A percentile compares a stretch with the other conserved stretches of the same genome.
These are phyloP conservation scores for Colletotrichum sp. DNA, from an alignment of 2,329 filamentous ascomycete species.

Conservation along the genomic window DNA sequence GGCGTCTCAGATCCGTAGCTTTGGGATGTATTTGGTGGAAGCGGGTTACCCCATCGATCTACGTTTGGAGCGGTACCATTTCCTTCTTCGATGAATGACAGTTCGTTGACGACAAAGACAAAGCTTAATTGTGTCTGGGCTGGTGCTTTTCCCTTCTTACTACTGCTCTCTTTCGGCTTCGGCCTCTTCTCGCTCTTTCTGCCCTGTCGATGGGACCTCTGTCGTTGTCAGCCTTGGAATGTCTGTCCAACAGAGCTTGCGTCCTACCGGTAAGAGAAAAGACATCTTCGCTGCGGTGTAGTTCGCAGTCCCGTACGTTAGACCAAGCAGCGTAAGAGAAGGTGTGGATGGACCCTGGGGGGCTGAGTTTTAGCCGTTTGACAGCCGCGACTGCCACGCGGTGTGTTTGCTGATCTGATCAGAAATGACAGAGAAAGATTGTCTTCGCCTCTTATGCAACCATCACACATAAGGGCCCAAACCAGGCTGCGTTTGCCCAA, in stretches of 20 bases:
- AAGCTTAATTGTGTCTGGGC: constrained; percentile 30
- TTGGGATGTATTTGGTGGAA: constrained; percentile 30
- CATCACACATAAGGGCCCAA: neutral
- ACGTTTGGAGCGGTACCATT: neutral
- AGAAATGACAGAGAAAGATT: constrained; percentile 11
- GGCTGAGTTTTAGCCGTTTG: neutral
- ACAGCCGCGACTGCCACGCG: neutral
- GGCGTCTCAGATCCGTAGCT: constrained; percentile 30
- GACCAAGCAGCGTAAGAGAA: accelerated
- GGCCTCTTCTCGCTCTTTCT: neutral
- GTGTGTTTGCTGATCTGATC: neutral
- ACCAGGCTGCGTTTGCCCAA: neutral
- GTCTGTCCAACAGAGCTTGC: accelerated
- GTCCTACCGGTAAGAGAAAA: neutral
- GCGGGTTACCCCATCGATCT: constrained; percentile 30
- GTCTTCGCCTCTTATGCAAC: neutral
- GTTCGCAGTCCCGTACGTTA: neutral
- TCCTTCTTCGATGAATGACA: constrained; percentile 24
- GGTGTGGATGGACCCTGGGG: neutral
- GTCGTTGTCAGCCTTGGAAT: neutral
- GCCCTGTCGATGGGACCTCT: neutral
- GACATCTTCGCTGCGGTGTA: neutral
- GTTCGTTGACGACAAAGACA: constrained; percentile 44
- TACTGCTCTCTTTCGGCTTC: neutral
- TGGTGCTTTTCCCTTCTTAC: neutral